phyloP scores from a whole-genome alignment of 441 rosid genomes.

The Euphorbia celastroides region DNA sequence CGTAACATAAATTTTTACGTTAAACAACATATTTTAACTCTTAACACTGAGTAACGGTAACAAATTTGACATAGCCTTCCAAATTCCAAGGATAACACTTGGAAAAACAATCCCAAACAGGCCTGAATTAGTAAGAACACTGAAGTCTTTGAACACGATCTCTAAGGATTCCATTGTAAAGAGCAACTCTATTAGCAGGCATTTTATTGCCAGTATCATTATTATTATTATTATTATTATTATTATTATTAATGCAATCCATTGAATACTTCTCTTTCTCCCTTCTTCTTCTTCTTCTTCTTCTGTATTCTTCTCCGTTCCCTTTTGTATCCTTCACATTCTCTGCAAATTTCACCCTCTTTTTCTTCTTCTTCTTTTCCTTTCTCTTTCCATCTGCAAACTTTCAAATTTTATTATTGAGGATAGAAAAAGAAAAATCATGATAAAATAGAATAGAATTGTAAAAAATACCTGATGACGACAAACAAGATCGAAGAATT shows the following conservation, averaged over 20 bases:
- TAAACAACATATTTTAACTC: no score
- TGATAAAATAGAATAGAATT: no score
- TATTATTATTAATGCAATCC: conserved; percentile 36
- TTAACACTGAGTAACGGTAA: no score
- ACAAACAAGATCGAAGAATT: conserved; percentile 54
- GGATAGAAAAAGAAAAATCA: background rate
- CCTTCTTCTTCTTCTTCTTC: no score
- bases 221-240: no score
- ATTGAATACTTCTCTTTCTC: background rate
- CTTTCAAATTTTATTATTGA: background rate
- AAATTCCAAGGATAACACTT: background rate
- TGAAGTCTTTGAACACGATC: conserved; percentile 46
- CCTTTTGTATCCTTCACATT: conserved; percentile 61
- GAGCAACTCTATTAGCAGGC: conserved; percentile 57
- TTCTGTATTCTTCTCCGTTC: conserved; percentile 54
- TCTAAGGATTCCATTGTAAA: conserved; percentile 70
- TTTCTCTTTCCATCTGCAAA: conserved; percentile 36
- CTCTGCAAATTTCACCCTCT: conserved; percentile 65
- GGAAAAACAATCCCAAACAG: no score
- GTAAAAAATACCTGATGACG: conserved; percentile 50
- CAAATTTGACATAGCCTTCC: background rate
- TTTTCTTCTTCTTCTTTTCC: conserved; percentile 42
- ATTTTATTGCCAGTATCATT: conserved; percentile 20
- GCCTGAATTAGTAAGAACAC: conserved; percentile 39
- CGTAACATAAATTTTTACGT: no score